Evolutionary conservation across 176 grass and related monocot genomes (phyloP).

Genomic region (Aegilops umbellulata): DNA sequence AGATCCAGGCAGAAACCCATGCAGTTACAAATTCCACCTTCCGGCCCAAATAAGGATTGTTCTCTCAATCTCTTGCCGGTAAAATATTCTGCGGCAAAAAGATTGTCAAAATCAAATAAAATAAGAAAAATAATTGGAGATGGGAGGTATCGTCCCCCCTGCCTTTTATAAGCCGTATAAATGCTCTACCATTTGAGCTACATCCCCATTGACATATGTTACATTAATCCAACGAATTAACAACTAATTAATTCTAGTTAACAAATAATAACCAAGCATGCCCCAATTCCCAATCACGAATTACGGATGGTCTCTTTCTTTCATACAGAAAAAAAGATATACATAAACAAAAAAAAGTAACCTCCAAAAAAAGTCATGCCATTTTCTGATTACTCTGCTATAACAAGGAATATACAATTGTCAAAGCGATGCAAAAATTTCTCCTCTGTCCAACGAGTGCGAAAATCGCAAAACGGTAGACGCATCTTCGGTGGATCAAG

Average conservation of each 20-base stretch:
- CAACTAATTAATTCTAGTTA: background rate
- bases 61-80: too few species aligned
- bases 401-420: constrained; percentile 13
- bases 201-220: constrained; percentile 23
- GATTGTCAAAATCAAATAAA: too few species aligned
- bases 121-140: background rate
- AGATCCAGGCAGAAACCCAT: too few species aligned
- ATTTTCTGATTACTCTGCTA: constrained; percentile 1
- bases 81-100: too few species aligned
- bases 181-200: constrained; percentile 97
- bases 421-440: background rate
- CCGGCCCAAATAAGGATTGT: too few species aligned
- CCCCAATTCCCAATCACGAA: background rate
- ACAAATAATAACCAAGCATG: background rate
- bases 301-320: too few species aligned
- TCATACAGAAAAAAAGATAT: too few species aligned
- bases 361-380: background rate
- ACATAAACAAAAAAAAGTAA: background rate
- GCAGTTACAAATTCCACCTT: too few species aligned
- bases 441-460: background rate
- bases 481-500: background rate
- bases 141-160: background rate
- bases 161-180: background rate
- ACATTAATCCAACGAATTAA: background rate
- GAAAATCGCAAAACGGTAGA: background rate